A percentile compares a stretch with the other conserved stretches of the same genome.
Evolutionary conservation across 2,329 filamentous ascomycete species (phyloP).

Genomic region (Uncinocarpus reesii): DNA sequence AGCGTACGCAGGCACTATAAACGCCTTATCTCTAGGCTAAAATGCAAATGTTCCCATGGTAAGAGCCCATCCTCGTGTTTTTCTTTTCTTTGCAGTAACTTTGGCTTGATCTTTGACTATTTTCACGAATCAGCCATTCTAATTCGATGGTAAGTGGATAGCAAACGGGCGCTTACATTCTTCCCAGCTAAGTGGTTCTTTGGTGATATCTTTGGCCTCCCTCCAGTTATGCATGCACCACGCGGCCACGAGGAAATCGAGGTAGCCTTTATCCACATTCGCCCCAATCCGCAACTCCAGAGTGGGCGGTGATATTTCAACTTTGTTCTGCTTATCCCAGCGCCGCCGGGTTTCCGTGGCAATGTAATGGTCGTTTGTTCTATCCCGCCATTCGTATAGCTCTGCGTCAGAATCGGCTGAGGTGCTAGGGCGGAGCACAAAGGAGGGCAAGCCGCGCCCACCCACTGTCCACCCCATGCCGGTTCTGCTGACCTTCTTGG

Average conservation of each 20-base stretch:
- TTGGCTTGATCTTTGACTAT: constrained; percentile 15
- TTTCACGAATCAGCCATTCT: too few relatives aligned
- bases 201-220: constrained; percentile 18
- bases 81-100: constrained; percentile 9
- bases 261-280: constrained; percentile 12
- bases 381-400: constrained; percentile 18
- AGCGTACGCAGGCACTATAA: too few relatives aligned
- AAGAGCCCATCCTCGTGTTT: background rate
- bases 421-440: constrained; percentile 8
- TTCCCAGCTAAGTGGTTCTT: constrained; percentile 17
- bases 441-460: constrained; percentile 14
- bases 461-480: constrained; percentile 15
- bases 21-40: background rate
- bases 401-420: background rate
- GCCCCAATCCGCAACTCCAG: constrained; percentile 15
- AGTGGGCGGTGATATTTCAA: constrained; percentile 11
- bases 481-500: constrained; percentile 9
- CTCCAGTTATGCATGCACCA: constrained; percentile 20
- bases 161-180: constrained; percentile 15
- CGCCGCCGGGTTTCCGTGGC: constrained; percentile 16
- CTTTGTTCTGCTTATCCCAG: constrained; percentile 17
- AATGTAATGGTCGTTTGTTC: constrained; percentile 10
- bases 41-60: background rate
- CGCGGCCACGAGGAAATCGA: constrained; percentile 17
- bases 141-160: background rate